Percentiles rank a stretch among this genome's conserved stretches.
These are phyloP conservation scores for Hypoxylon fuscum DNA, from an alignment of 495 filamentous ascomycete species.

Conservation along the genomic window DNA sequence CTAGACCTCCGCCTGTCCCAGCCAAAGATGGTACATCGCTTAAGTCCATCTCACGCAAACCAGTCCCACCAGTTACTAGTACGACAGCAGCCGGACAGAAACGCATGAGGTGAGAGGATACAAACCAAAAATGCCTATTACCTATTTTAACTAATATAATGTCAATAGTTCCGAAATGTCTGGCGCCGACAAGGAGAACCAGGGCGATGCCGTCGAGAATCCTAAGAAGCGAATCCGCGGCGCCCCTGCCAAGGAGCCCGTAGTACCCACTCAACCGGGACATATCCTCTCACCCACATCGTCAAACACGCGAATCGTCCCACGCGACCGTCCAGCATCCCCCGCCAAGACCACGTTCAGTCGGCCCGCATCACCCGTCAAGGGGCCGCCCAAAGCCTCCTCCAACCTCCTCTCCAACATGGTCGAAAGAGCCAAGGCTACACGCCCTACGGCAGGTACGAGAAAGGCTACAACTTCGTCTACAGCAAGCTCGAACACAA, in stretches of 20 bases:
- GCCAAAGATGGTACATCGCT: slow-evolving; percentile 39
- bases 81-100: slow-evolving; percentile 58
- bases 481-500: slow-evolving; percentile 44
- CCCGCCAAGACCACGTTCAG: slow-evolving; percentile 50
- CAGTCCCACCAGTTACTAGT: slow-evolving; percentile 37
- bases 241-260: slow-evolving; percentile 26
- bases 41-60: slow-evolving; percentile 40
- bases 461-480: slow-evolving; percentile 60
- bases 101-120: slow-evolving; percentile 67
- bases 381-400: slow-evolving; percentile 47
- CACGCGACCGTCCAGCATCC: slow-evolving; percentile 47
- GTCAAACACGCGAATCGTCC: slow-evolving; percentile 75
- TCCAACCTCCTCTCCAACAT: slow-evolving; percentile 64
- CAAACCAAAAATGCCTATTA: no score
- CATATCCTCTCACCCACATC: slow-evolving; percentile 83
- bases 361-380: slow-evolving; percentile 54
- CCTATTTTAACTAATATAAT: no score
- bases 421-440: slow-evolving; percentile 63
- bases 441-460: slow-evolving; percentile 55
- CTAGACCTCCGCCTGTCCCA: slow-evolving; percentile 40
- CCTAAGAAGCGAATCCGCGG: slow-evolving; percentile 54
- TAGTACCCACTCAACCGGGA: slow-evolving; percentile 44
- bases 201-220: slow-evolving; percentile 60
- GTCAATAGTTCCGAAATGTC: slow-evolving; percentile 72
- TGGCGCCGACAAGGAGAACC: slow-evolving; percentile 83